A percentile compares a stretch with the other conserved stretches of the same genome.
phyloP scores from a whole-genome alignment of 306 rosid genomes.

The Lathyrus sativus region DNA sequence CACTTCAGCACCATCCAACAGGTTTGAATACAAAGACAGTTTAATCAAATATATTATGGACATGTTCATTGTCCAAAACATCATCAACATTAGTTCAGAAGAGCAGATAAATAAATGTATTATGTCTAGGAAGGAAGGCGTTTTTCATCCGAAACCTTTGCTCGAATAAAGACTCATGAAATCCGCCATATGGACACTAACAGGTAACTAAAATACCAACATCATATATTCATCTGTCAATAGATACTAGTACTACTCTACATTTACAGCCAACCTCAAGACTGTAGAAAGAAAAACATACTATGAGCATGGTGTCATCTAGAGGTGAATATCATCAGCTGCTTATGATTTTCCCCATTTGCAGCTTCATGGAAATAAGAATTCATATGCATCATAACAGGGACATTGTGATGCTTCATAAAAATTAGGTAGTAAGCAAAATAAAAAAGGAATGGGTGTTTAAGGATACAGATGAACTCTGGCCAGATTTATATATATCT shows the following conservation, averaged over 20 bases:
- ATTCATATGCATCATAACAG: slow-evolving; percentile 26
- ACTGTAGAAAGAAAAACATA: slow-evolving; percentile 5
- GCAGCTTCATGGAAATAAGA: slow-evolving; percentile 35
- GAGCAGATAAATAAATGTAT: neutral
- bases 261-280: slow-evolving; percentile 21
- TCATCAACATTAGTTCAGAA: neutral
- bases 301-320: neutral
- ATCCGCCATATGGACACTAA: slow-evolving; percentile 16
- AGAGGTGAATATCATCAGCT: slow-evolving; percentile 23
- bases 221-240: slow-evolving; percentile 1
- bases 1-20: neutral
- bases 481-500: slow-evolving; percentile 43
- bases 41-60: neutral
- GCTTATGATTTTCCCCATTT: slow-evolving; percentile 14
- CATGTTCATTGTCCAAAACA: neutral
- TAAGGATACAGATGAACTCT: slow-evolving; percentile 32
- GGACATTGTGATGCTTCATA: slow-evolving; percentile 22
- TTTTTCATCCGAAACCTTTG: neutral
- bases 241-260: slow-evolving; percentile 30
- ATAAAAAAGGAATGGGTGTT: neutral
- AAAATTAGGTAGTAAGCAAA: slow-evolving; percentile 15
- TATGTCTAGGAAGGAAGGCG: neutral
- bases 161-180: neutral
- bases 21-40: neutral
- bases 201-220: slow-evolving; percentile 15